Evolutionary conservation across 768 basidiomycete genomes (phyloP).

Genomic region (Collybia nuda): DNA sequence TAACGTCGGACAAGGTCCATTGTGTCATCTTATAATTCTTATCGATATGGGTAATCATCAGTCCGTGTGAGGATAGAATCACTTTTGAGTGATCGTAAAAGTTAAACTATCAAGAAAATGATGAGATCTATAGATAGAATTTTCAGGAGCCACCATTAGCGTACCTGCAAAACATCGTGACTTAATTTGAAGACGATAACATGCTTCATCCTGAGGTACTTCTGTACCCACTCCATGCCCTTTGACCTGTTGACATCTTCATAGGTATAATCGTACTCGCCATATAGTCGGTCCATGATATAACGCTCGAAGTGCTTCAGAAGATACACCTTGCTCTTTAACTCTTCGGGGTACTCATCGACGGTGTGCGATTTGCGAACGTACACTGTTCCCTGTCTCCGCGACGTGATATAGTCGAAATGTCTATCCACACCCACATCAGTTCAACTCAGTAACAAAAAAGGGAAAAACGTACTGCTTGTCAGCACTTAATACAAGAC

Average conservation of each 20-base stretch:
- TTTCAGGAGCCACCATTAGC: slow-evolving; percentile 15
- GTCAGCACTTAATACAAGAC: slow-evolving; percentile 79
- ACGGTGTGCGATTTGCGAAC: slow-evolving; percentile 73
- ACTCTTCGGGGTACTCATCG: slow-evolving; percentile 71
- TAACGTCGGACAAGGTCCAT: slow-evolving; percentile 69
- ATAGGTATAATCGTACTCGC: slow-evolving; percentile 83
- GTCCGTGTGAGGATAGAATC: slow-evolving; percentile 79
- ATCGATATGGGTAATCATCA: slow-evolving; percentile 87
- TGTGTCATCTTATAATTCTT: slow-evolving; percentile 79
- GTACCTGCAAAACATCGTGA: slow-evolving; percentile 92
- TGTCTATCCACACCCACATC: slow-evolving; percentile 47
- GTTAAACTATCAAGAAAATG: slow-evolving; percentile 70
- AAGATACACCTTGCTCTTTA: slow-evolving; percentile 90
- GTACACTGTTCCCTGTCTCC: slow-evolving; percentile 63
- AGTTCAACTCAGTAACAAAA: slow-evolving; percentile 1
- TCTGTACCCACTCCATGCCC: slow-evolving; percentile 96
- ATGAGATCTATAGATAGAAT: too few species aligned
- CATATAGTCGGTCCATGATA: slow-evolving; percentile 87
- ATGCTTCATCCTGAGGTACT: slow-evolving; percentile 95
- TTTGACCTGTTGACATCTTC: slow-evolving; percentile 63
- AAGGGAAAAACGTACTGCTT: slow-evolving; percentile 63
- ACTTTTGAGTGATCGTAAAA: slow-evolving; percentile 98
- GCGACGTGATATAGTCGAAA: slow-evolving; percentile 84
- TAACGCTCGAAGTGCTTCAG: slow-evolving; percentile 93
- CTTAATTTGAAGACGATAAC: slow-evolving; percentile 96